Evolutionary conservation across 1,284 basidiomycete genomes (phyloP).

Genomic region (Mycosarcoma mackinlayi): DNA sequence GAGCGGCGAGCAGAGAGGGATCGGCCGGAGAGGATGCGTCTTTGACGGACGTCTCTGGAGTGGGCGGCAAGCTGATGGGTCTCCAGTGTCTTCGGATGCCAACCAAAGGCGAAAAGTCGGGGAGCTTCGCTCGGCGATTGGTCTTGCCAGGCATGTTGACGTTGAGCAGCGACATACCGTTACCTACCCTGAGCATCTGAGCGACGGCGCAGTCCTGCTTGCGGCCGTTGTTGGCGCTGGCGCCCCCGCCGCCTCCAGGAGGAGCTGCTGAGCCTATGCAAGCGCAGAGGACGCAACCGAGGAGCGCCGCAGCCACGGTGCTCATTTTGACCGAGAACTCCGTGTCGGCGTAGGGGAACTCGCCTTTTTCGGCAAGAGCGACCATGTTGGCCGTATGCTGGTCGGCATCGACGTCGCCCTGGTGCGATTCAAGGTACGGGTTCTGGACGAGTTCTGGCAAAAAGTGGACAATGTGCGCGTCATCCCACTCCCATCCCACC

Average conservation of each 20-base stretch:
- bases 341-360: constrained; percentile 64
- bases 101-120: constrained; percentile 62
- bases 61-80: constrained; percentile 41
- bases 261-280: constrained; percentile 63
- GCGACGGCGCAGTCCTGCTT: constrained; percentile 67
- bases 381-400: constrained; percentile 48
- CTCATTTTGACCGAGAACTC: constrained; percentile 63
- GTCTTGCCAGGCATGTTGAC: constrained; percentile 53
- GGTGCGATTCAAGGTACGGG: constrained; percentile 43
- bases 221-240: constrained; percentile 58
- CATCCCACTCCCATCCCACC: constrained; percentile 96
- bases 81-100: constrained; percentile 58
- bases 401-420: constrained; percentile 29
- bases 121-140: constrained; percentile 51
- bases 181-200: constrained; percentile 66
- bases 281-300: constrained; percentile 60
- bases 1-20: constrained; percentile 12
- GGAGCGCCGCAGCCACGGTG: constrained; percentile 54
- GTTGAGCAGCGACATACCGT: constrained; percentile 65
- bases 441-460: constrained; percentile 78
- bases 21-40: constrained; percentile 15
- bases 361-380: constrained; percentile 52
- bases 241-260: constrained; percentile 54
- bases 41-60: constrained; percentile 37
- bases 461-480: constrained; percentile 85